These are phyloP conservation scores for Tolypocladium tropicale DNA, from an alignment of 2,329 filamentous ascomycete species.

Conservation along the genomic window DNA sequence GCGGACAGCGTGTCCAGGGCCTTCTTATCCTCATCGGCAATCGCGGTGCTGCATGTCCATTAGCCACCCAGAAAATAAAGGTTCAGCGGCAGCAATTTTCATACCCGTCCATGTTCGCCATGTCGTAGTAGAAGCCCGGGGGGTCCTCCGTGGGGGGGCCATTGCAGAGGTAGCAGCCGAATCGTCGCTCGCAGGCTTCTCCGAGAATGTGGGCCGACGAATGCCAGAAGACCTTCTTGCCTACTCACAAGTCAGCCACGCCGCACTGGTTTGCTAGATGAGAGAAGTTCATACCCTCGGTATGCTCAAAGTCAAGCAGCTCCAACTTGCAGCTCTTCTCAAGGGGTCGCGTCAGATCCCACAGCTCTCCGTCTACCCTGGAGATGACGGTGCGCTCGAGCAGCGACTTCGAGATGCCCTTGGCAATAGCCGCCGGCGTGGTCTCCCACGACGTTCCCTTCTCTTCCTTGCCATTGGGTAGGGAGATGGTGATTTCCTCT, in stretches of 20 bases:
- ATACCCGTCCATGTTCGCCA: conserved; percentile 50
- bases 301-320: conserved; percentile 66
- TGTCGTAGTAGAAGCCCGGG: conserved; percentile 90
- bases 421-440: conserved; percentile 69
- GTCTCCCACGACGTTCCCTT: conserved; percentile 83
- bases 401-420: conserved; percentile 72
- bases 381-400: conserved; percentile 83
- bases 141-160: conserved; percentile 77
- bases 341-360: conserved; percentile 86
- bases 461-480: conserved; percentile 61
- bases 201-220: conserved; percentile 93
- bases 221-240: conserved; percentile 97
- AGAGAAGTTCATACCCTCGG: conserved; percentile 16
- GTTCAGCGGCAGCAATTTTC: neutral
- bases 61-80: conserved; percentile 4
- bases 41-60: conserved; percentile 49
- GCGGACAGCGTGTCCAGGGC: conserved; percentile 70
- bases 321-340: conserved; percentile 81
- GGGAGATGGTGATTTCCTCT: conserved; percentile 62
- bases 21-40: conserved; percentile 75
- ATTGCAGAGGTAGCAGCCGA: conserved; percentile 85
- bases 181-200: conserved; percentile 83
- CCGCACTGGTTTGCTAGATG: neutral
- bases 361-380: conserved; percentile 71
- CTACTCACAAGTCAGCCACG: conserved; percentile 23